Conservation (phyloP, 768 basidiomycete species). For the Serendipita indica region DNA sequence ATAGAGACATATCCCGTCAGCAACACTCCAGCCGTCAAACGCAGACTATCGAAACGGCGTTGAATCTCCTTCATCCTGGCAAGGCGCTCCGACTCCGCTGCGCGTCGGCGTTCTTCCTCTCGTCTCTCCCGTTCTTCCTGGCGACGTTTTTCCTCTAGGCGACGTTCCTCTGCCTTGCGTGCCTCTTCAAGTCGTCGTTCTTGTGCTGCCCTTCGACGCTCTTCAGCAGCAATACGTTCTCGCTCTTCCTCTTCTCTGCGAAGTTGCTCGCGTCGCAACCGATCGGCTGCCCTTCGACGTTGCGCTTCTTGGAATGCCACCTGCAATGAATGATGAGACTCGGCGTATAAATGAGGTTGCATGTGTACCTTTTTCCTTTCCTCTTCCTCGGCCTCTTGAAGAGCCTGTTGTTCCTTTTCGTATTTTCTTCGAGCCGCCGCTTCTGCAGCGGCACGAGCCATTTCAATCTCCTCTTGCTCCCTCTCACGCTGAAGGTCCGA, state of each 20-base stretch:
- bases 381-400: slow-evolving; percentile 2
- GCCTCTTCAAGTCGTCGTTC: slow-evolving; percentile 38
- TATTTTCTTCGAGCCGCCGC: slow-evolving; percentile 5
- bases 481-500: slow-evolving; percentile 2
- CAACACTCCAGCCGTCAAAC: slow-evolving; percentile 24
- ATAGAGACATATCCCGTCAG: slow-evolving; percentile 47
- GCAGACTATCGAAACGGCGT: slow-evolving; percentile 30
- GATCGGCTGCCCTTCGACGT: neutral
- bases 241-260: slow-evolving; percentile 21
- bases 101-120: slow-evolving; percentile 29
- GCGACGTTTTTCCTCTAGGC: slow-evolving; percentile 32
- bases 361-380: slow-evolving; percentile 1
- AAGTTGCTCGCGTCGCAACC: neutral
- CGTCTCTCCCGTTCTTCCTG: slow-evolving; percentile 32
- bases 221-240: slow-evolving; percentile 13
- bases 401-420: neutral
- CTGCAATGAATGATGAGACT: neutral
- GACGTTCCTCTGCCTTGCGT: slow-evolving; percentile 37
- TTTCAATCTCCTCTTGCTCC: slow-evolving; percentile 1
- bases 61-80: slow-evolving; percentile 34
- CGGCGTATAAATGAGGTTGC: neutral
- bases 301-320: neutral
- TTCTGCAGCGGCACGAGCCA: slow-evolving; percentile 5
- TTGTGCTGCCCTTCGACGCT: slow-evolving; percentile 23
- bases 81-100: slow-evolving; percentile 26